phyloP scores from a whole-genome alignment of 2,329 filamentous ascomycete species.

The Endoconidiophora polonica region DNA sequence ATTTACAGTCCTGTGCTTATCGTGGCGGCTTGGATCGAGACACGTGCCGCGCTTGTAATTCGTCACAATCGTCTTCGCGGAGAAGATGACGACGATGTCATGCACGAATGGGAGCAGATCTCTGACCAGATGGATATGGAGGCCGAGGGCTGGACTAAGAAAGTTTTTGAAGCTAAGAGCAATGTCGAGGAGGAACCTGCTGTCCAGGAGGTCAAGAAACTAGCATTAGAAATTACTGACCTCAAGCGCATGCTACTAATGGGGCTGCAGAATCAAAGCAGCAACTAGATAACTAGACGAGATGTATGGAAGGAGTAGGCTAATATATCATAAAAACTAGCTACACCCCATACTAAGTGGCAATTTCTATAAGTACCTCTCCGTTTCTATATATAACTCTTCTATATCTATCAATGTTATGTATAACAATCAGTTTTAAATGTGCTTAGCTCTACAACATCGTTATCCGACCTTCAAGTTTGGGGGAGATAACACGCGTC shows the following conservation, averaged over 20 bases:
- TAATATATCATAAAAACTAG: no score
- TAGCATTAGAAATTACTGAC: conserved; percentile 41
- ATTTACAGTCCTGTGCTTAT: conserved; percentile 75
- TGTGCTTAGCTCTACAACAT: conserved; percentile 18
- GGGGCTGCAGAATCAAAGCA: not conserved
- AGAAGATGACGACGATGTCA: conserved; percentile 74
- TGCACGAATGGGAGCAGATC: conserved; percentile 90
- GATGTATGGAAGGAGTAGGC: no score
- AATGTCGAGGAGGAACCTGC: conserved; percentile 68
- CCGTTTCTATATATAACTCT: no score
- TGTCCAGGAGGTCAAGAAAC: conserved; percentile 48
- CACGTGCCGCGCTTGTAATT: conserved; percentile 47
- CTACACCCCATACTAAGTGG: no score
- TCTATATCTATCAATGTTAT: no score
- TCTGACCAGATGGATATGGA: conserved; percentile 59
- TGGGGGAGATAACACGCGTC: conserved; percentile 66
- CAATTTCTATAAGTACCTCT: no score
- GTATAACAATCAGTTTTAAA: not conserved
- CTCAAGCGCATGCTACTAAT: conserved; percentile 31
- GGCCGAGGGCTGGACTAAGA: conserved; percentile 69
- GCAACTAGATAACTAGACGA: not conserved
- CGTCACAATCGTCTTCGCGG: conserved; percentile 58
- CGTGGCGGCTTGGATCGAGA: conserved; percentile 58
- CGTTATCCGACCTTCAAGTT: conserved; percentile 58
- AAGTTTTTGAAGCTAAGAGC: conserved; percentile 56